Evolutionary conservation across 148 eudicot species (phyloP).

Genomic region (Pharnaceum exiguum): DNA sequence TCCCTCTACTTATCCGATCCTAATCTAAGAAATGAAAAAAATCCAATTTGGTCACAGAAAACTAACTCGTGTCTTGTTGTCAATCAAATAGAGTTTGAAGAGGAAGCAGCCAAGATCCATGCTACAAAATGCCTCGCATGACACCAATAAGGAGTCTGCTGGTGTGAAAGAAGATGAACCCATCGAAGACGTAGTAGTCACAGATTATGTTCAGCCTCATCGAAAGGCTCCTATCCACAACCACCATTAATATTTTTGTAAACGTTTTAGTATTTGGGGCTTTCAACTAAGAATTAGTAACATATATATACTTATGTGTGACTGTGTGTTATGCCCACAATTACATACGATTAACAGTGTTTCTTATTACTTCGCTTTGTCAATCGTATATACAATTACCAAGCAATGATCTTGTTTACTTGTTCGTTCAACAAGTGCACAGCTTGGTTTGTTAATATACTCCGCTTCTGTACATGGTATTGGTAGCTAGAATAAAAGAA

Average conservation of each 20-base stretch:
- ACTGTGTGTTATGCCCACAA: neutral
- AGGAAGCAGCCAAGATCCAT: conserved; percentile 29
- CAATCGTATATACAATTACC: too few relatives aligned
- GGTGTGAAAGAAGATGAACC: conserved; percentile 24
- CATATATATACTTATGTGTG: too few relatives aligned
- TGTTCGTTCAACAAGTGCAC: too few relatives aligned
- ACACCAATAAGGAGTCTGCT: conserved; percentile 3
- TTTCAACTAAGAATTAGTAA: too few relatives aligned
- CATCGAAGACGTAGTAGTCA: conserved; percentile 34
- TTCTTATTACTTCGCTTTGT: too few relatives aligned
- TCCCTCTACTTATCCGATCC: too few relatives aligned
- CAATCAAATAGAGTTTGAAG: conserved; percentile 7
- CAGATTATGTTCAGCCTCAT: conserved; percentile 65
- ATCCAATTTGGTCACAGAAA: too few relatives aligned
- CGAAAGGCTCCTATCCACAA: conserved; percentile 69
- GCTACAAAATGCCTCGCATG: conserved; percentile 19
- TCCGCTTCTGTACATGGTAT: too few relatives aligned
- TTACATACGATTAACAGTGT: too few relatives aligned
- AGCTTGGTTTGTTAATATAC: too few relatives aligned
- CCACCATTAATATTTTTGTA: neutral
- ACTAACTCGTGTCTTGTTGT: neutral
- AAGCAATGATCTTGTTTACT: too few relatives aligned
- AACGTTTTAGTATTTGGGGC: neutral
- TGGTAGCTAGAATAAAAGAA: neutral
- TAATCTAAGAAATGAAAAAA: too few relatives aligned